Percentiles rank a stretch among this genome's conserved stretches.
phyloP scores from a whole-genome alignment of 371 early-diverging fungal genomes.

The Fennellomyces sp. region DNA sequence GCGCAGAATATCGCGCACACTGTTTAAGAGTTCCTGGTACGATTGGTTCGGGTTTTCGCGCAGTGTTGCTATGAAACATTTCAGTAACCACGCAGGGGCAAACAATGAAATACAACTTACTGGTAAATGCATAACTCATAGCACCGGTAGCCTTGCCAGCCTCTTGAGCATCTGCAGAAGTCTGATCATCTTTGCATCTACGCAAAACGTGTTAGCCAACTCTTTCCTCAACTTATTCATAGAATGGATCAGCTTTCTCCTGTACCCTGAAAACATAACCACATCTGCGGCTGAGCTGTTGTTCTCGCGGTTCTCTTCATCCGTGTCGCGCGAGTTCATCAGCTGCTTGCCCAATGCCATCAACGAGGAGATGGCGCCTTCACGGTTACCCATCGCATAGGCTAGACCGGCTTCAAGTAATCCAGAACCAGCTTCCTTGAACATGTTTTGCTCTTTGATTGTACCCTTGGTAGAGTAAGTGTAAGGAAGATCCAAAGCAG shows the following conservation, averaged over 20 bases:
- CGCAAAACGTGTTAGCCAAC: no score
- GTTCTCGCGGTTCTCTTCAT: constrained; percentile 38
- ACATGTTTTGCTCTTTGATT: constrained; percentile 55
- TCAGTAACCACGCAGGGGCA: not conserved
- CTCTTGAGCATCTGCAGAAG: constrained; percentile 82
- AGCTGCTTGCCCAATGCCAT: constrained; percentile 53
- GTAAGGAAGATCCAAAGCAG: constrained; percentile 87
- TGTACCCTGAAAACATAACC: constrained; percentile 79
- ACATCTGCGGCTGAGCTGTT: constrained; percentile 77
- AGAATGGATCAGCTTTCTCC: no score
- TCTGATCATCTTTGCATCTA: constrained; percentile 88
- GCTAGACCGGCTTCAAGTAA: constrained; percentile 55
- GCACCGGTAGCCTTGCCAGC: constrained; percentile 72
- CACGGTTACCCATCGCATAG: constrained; percentile 51
- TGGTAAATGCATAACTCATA: constrained; percentile 82
- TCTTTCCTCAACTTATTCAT: no score
- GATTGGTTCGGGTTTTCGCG: constrained; percentile 65
- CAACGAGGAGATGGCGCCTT: constrained; percentile 49
- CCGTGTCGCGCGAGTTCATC: constrained; percentile 35
- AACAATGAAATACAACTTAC: constrained; percentile 22
- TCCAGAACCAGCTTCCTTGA: constrained; percentile 54
- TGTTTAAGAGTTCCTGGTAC: constrained; percentile 77
- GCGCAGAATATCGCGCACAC: constrained; percentile 72
- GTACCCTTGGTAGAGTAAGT: constrained; percentile 77
- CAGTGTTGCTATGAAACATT: constrained; percentile 42